A percentile compares a stretch with the other conserved stretches of the same genome.
Conservation (phyloP, 495 filamentous ascomycete species). For the Rhizodiscina lignyota region DNA sequence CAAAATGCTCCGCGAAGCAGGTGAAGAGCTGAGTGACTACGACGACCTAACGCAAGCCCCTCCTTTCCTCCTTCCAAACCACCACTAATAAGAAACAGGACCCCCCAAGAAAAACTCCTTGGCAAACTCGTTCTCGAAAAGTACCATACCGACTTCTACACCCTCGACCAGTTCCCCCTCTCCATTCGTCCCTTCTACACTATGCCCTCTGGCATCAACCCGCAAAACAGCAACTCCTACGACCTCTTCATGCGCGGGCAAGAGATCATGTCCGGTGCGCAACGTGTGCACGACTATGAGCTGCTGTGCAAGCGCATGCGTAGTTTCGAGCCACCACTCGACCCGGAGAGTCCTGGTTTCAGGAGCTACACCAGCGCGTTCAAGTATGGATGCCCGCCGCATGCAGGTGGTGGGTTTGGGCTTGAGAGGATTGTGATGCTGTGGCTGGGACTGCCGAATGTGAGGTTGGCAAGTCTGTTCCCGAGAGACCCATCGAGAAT, state of each 20-base stretch:
- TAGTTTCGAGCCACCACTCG: constrained; percentile 45
- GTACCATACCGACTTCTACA: constrained; percentile 81
- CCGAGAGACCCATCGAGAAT: constrained; percentile 75
- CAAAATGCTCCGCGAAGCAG: constrained; percentile 61
- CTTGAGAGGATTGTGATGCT: constrained; percentile 81
- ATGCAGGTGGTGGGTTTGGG: constrained; percentile 77
- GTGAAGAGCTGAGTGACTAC: constrained; percentile 49
- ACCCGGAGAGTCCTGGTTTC: constrained; percentile 56
- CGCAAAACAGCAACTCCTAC: constrained; percentile 63
- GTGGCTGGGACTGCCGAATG: constrained; percentile 68
- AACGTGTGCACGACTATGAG: constrained; percentile 63
- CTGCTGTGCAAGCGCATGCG: constrained; percentile 53
- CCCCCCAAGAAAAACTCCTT: constrained; percentile 78
- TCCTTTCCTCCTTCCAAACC: not conserved
- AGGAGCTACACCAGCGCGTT: constrained; percentile 77
- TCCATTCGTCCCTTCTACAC: constrained; percentile 79
- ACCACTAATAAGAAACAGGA: constrained; percentile 23
- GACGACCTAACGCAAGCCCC: constrained; percentile 52
- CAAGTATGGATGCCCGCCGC: constrained; percentile 58
- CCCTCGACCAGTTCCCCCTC: constrained; percentile 83
- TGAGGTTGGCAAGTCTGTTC: constrained; percentile 63
- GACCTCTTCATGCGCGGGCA: constrained; percentile 92
- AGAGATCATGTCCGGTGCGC: constrained; percentile 76
- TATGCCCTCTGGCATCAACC: constrained; percentile 46
- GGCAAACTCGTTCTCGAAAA: constrained; percentile 70